Evolutionary conservation across 2,329 filamentous ascomycete genomes (phyloP).

Genomic region (Colletotrichum sp.): DNA sequence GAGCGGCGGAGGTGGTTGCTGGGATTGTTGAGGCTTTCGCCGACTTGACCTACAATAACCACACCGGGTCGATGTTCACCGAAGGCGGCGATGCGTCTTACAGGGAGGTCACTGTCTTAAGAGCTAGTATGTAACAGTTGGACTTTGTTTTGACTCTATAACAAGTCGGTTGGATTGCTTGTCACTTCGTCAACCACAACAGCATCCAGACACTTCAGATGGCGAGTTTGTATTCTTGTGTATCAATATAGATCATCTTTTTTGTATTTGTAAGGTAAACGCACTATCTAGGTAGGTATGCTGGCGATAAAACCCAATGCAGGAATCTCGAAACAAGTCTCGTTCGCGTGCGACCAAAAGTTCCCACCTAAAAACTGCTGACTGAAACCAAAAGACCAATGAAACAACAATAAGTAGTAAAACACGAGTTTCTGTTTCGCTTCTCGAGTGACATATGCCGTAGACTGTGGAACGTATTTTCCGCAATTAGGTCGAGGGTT

Average conservation of each 20-base stretch:
- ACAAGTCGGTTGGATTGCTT: neutral
- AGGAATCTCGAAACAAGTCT: neutral
- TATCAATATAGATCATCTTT: neutral
- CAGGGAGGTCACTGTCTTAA: neutral
- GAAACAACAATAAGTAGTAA: neutral
- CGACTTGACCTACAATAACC: neutral
- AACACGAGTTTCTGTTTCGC: neutral
- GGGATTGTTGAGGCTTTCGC: neutral
- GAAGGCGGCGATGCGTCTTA: neutral
- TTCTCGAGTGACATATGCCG: neutral
- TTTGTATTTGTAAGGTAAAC: too few species aligned
- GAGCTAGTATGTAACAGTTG: neutral
- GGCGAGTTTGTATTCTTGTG: neutral
- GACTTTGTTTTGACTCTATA: neutral
- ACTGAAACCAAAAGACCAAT: neutral
- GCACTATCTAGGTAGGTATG: too few species aligned
- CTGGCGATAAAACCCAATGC: neutral
- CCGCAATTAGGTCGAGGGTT: neutral
- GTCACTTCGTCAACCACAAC: neutral
- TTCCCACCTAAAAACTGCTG: neutral
- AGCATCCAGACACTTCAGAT: neutral
- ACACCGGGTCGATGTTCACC: neutral
- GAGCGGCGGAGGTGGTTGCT: neutral
- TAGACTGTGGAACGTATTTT: neutral
- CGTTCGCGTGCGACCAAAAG: neutral